Percentiles rank a stretch among this genome's conserved stretches.
Evolutionary conservation across 306 rosid species (phyloP).

Genomic region (Pterocarpus macrocarpus): DNA sequence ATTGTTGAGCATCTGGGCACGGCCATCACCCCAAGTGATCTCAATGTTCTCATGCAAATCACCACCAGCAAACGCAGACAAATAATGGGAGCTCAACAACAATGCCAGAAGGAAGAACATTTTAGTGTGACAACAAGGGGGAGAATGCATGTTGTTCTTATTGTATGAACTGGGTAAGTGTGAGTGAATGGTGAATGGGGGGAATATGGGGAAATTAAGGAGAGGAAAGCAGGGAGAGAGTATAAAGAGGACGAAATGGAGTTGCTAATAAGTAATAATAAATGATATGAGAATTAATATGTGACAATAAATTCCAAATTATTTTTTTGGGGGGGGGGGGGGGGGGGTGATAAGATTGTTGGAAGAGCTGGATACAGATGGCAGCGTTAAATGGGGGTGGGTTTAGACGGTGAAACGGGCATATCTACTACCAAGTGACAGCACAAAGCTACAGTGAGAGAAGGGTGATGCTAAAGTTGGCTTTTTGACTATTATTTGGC

Average conservation of each 20-base stretch:
- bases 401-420: background rate
- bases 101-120: background rate
- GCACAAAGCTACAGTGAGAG: too few relatives aligned
- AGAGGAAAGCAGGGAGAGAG: too few relatives aligned
- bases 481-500: too few relatives aligned
- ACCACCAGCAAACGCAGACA: background rate
- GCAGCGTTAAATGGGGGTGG: background rate
- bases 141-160: background rate
- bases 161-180: too few relatives aligned
- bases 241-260: too few relatives aligned
- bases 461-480: too few relatives aligned
- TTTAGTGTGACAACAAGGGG: background rate
- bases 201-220: too few relatives aligned
- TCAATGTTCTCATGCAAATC: conserved; percentile 44
- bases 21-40: conserved; percentile 68
- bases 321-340: too few relatives aligned
- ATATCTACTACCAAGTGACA: background rate
- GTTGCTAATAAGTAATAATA: too few relatives aligned
- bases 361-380: conserved; percentile 50
- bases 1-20: conserved; percentile 59
- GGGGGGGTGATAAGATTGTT: too few relatives aligned
- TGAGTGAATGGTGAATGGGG: too few relatives aligned
- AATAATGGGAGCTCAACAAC: background rate
- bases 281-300: too few relatives aligned
- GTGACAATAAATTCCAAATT: background rate